phyloP scores from a whole-genome alignment of 495 filamentous ascomycete species.

The Amphirosellinia nigrospora region DNA sequence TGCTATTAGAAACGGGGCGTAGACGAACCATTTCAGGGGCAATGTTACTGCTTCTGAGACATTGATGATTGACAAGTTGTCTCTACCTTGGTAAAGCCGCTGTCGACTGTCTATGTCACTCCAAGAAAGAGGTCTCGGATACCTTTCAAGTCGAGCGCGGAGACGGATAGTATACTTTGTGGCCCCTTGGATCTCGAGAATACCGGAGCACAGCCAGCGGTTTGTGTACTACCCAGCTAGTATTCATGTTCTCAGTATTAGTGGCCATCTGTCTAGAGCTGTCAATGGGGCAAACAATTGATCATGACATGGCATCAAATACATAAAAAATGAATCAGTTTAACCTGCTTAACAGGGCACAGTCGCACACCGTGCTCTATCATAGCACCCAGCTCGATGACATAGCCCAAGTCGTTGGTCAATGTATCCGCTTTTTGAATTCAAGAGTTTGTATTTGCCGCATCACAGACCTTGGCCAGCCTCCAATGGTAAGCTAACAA shows the following conservation, averaged over 20 bases:
- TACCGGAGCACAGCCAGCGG: background rate
- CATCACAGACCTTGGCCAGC: background rate
- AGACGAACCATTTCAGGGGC: constrained; percentile 20
- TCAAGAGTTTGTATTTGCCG: background rate
- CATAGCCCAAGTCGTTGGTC: background rate
- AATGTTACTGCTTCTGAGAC: constrained; percentile 3
- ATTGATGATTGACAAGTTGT: constrained; percentile 10
- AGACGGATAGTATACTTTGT: background rate
- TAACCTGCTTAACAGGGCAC: background rate
- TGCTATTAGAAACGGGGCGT: background rate
- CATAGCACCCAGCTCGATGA: background rate
- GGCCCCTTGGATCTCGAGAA: background rate
- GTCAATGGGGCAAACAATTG: background rate
- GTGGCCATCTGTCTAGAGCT: background rate
- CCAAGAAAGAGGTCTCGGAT: background rate
- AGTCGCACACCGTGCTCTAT: background rate
- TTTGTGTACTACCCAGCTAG: background rate
- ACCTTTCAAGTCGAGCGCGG: background rate
- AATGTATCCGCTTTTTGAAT: too few species aligned
- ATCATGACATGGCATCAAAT: background rate
- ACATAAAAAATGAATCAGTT: background rate
- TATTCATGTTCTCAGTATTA: background rate
- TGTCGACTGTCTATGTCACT: background rate
- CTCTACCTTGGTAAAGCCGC: background rate
- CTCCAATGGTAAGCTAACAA: background rate